Base-by-base conservation (phyloP, 768 basidiomycete genomes). In the Boletus reticuloceps region DNA sequence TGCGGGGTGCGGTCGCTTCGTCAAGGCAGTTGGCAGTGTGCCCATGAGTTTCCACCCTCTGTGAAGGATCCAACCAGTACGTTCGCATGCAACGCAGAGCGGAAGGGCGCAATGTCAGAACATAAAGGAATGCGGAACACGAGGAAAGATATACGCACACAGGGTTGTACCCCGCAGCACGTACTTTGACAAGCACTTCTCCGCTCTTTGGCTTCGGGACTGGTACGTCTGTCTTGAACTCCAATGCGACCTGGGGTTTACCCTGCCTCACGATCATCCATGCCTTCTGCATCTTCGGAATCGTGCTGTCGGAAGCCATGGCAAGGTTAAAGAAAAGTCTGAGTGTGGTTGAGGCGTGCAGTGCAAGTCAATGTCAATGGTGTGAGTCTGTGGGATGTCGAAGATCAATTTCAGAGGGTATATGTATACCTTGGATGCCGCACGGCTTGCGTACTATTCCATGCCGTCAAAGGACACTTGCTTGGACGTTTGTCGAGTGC, bases 111-210 rank as follows among this genome's bases (percentile, higher is more conserved):
- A 29, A 27, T 32, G 46, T 37, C 14, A 50, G 41, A 27, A 32
- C 13, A 9, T 7, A 17, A 39, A 14, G 4, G 10, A 7, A 20
- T 7, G 31, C 1, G 3, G 19, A n/a, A 22, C 2, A 34, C 5
- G 8, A 34, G 5, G 5, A 6, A 20, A 39, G 8, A 6, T 39
- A 31, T 4, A 54, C 79, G 56, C 66, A 87, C 83, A 84, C 76
- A 2, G 88, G 88, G 62, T 92, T 92, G 40, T 91, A 72, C 0
- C 86, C 85, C 0, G 78, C 79, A 11, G 82, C 79, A 22, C 72
- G 69, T 4, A 85, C 74, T 53, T 75, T 75, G 47, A 86, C 73
- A 14, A 84, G 75, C 13, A 86, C 73, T 56, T 82, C 70, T 5
- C 75, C 78, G 17, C 59, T 47, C 13, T 63, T 56, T 0, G 80